Evolutionary conservation across 1,284 basidiomycete species (phyloP).

Genomic region (Boletus austroedulis): DNA sequence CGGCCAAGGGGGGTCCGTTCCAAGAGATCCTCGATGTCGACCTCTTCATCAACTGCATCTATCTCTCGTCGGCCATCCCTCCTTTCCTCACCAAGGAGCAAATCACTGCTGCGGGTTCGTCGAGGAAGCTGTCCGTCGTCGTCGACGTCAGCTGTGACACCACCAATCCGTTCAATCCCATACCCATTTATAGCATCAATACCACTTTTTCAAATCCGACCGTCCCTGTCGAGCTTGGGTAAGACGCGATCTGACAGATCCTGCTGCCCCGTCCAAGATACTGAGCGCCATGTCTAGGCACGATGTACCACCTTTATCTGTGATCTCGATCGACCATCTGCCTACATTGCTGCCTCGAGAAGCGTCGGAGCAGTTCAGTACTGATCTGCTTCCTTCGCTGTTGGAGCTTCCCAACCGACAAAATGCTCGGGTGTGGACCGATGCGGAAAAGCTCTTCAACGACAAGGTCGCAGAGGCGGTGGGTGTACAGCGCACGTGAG

Average conservation of each 20-base stretch:
- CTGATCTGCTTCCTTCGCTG: too few relatives aligned
- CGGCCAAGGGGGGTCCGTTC: too few relatives aligned
- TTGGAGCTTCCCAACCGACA: too few relatives aligned
- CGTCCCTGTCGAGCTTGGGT: slow-evolving; percentile 82
- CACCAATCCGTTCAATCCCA: slow-evolving; percentile 97
- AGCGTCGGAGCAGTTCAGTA: slow-evolving; percentile 94
- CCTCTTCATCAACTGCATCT: too few relatives aligned
- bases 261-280: background rate
- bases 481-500: slow-evolving; percentile 4
- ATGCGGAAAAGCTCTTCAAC: too few relatives aligned
- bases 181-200: slow-evolving; percentile 95
- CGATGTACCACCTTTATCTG: slow-evolving; percentile 67
- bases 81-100: too few relatives aligned
- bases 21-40: too few relatives aligned
- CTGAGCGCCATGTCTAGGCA: slow-evolving; percentile 37
- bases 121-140: too few relatives aligned
- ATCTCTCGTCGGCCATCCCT: too few relatives aligned
- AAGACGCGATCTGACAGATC: slow-evolving; percentile 32
- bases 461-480: slow-evolving; percentile 71
- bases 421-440: too few relatives aligned
- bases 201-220: slow-evolving; percentile 96
- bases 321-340: slow-evolving; percentile 97
- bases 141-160: slow-evolving; percentile 99
- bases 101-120: too few relatives aligned
- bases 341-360: slow-evolving; percentile 95